These are phyloP conservation scores for Auriscalpium orientale DNA, from an alignment of 768 basidiomycete species.

Conservation along the genomic window DNA sequence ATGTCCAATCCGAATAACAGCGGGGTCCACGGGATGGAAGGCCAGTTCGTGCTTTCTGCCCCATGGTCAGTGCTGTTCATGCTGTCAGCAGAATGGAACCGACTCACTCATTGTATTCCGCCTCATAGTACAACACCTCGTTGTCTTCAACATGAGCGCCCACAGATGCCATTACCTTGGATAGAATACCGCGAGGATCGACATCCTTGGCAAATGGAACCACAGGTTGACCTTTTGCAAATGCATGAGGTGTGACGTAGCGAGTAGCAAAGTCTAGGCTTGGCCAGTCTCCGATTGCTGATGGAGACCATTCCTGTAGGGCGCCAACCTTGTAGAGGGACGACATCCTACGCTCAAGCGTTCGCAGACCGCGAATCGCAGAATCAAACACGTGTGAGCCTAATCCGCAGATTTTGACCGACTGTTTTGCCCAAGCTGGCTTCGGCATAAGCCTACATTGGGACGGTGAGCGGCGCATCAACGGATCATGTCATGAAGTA, in stretches of 20 bases:
- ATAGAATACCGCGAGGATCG: not conserved
- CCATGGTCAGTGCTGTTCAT: no score
- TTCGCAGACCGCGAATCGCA: not conserved
- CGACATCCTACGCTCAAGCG: not conserved
- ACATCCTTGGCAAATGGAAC: not conserved
- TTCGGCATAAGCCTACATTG: not conserved
- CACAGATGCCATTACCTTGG: no score
- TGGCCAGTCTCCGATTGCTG: not conserved
- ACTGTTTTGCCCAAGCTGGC: not conserved
- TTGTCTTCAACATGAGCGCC: not conserved
- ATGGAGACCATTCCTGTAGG: not conserved
- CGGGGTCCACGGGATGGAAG: not conserved
- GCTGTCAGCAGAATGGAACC: no score
- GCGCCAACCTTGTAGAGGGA: not conserved
- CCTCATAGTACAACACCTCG: not conserved
- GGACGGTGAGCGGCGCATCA: not conserved
- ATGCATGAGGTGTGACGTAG: not conserved
- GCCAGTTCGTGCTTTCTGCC: no score
- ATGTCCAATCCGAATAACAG: not conserved
- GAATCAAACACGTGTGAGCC: not conserved
- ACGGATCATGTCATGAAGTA: not conserved
- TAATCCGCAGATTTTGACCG: not conserved
- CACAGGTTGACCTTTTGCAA: not conserved
- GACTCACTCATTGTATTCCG: not conserved
- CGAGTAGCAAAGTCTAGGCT: not conserved